Evolutionary conservation across 345 rosid genomes (phyloP).

Genomic region (Xanthoceras sorbifolium): DNA sequence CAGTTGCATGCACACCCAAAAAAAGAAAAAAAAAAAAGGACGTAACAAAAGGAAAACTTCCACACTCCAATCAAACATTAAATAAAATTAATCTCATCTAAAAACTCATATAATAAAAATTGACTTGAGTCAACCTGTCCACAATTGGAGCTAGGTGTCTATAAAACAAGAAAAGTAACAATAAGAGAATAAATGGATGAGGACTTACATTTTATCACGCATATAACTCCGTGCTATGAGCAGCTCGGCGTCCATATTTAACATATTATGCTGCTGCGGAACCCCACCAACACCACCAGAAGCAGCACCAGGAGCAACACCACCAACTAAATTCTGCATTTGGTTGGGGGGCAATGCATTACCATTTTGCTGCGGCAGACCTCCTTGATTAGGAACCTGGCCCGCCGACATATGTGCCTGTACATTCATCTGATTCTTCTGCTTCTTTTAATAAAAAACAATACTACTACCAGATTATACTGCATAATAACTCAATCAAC

Average conservation of each 20-base stretch:
- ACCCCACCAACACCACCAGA: slow-evolving; percentile 18
- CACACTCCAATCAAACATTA: too few relatives aligned
- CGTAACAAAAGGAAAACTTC: too few relatives aligned
- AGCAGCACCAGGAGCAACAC: slow-evolving; percentile 39
- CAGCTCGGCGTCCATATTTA: slow-evolving; percentile 29
- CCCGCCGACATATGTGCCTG: slow-evolving; percentile 68
- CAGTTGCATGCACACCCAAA: background rate
- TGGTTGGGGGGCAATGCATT: slow-evolving; percentile 52
- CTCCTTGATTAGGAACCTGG: slow-evolving; percentile 67
- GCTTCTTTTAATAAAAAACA: background rate
- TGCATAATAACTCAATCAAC: slow-evolving; percentile 13
- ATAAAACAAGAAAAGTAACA: background rate
- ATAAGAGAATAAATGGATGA: background rate
- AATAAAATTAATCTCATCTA: background rate
- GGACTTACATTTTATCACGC: slow-evolving; percentile 25
- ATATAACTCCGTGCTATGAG: slow-evolving; percentile 28
- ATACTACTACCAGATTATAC: background rate
- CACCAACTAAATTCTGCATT: slow-evolving; percentile 55
- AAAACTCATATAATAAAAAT: background rate
- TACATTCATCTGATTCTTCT: slow-evolving; percentile 56
- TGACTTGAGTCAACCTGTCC: background rate
- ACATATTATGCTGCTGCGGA: slow-evolving; percentile 10
- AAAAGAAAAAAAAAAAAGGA: too few relatives aligned
- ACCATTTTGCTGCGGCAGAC: slow-evolving; percentile 64
- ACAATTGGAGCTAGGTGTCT: background rate